Evolutionary conservation across 768 basidiomycete species (phyloP).

Genomic region (Lanmaoa rubissima): DNA sequence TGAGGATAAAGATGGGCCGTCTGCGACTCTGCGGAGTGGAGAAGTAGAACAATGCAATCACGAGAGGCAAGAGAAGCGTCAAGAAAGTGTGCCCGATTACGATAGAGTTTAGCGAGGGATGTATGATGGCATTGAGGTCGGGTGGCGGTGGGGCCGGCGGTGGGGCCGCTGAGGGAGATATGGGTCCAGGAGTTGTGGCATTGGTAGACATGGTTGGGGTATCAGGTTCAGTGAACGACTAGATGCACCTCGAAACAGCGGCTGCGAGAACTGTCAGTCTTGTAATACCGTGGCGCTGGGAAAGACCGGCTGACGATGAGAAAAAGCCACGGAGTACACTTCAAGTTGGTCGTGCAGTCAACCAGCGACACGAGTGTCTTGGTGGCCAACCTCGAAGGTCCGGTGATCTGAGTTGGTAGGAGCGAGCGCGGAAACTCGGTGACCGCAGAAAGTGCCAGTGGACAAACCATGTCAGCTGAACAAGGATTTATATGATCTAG

Average conservation of each 20-base stretch:
- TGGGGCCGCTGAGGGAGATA: not conserved
- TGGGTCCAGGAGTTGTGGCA: conserved; percentile 3
- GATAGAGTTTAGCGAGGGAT: conserved; percentile 22
- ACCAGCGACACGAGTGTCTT: not conserved
- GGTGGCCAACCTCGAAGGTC: not conserved
- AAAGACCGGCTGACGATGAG: not conserved
- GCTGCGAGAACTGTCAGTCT: not conserved
- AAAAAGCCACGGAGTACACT: not conserved
- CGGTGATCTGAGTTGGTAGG: not conserved
- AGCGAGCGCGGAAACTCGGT: not conserved
- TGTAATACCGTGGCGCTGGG: not conserved
- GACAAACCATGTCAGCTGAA: not conserved
- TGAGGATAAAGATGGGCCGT: conserved; percentile 31
- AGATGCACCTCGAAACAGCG: not conserved
- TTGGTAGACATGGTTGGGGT: conserved; percentile 15
- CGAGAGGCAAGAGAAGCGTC: conserved; percentile 31
- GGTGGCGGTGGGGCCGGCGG: not conserved
- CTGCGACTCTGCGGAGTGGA: conserved; percentile 26
- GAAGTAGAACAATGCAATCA: conserved; percentile 31
- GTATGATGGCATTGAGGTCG: conserved; percentile 9
- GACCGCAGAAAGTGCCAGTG: too few species aligned
- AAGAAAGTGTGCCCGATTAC: conserved; percentile 33
- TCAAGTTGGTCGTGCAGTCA: not conserved
- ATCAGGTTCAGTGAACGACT: not conserved
- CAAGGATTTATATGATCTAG: not conserved